A percentile compares a stretch with the other conserved stretches of the same genome.
Conservation (phyloP, 139 green algal species). For the Chloropicon primus region DNA sequence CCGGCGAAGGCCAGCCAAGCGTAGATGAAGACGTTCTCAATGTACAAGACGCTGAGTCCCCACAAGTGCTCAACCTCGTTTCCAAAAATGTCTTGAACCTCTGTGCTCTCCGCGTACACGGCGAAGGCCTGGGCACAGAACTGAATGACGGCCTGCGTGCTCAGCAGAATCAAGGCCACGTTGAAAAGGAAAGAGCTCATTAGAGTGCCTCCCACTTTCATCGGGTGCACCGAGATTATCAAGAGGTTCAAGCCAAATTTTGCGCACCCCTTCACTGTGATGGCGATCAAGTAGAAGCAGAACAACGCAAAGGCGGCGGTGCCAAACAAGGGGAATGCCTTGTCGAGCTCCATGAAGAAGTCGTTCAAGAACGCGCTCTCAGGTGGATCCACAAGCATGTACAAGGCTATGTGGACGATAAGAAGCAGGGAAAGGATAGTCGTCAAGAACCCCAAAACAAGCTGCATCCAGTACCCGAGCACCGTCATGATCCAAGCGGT, state of each 20-base stretch:
- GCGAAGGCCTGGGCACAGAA: constrained; percentile 76
- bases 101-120: constrained; percentile 66
- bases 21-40: background rate
- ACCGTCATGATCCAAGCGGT: constrained; percentile 61
- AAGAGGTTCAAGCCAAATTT: constrained; percentile 79
- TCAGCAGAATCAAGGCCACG: constrained; percentile 74
- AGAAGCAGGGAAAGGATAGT: constrained; percentile 57
- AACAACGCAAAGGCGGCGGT: constrained; percentile 73
- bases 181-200: constrained; percentile 96
- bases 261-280: constrained; percentile 65
- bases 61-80: constrained; percentile 21
- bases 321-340: constrained; percentile 80
- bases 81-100: constrained; percentile 74
- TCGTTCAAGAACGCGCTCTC: constrained; percentile 74
- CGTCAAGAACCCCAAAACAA: constrained; percentile 50
- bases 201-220: constrained; percentile 63
- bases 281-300: constrained; percentile 81
- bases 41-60: background rate
- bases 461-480: constrained; percentile 61
- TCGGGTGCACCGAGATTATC: constrained; percentile 57
- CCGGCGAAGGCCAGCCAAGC: background rate
- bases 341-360: constrained; percentile 73
- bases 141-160: constrained; percentile 57
- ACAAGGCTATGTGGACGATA: constrained; percentile 89
- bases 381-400: constrained; percentile 70